phyloP scores from a whole-genome alignment of 768 basidiomycete species.

The Panaeolus cyanescens region DNA sequence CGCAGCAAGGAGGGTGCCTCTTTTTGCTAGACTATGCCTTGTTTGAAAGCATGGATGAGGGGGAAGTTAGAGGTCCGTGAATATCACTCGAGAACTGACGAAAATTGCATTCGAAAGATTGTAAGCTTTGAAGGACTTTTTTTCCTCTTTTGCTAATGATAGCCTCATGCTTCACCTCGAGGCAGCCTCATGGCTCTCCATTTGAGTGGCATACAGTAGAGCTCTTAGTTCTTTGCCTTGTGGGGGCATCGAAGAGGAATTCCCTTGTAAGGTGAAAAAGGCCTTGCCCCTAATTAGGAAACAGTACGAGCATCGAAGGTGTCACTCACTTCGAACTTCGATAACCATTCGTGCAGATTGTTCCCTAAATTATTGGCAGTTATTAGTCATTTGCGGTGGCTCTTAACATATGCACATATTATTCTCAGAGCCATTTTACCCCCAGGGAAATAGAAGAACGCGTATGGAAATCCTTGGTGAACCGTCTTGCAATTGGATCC shows the following conservation, averaged over 20 bases:
- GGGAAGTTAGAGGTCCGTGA: not conserved
- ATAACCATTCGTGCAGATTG: not conserved
- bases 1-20: not conserved
- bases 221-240: not conserved
- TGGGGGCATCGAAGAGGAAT: not conserved
- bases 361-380: not conserved
- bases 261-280: conserved; percentile 1
- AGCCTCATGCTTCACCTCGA: not conserved
- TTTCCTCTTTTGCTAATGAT: not conserved
- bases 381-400: not conserved
- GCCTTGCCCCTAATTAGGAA: not conserved
- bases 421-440: conserved; percentile 3
- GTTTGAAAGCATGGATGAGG: not conserved
- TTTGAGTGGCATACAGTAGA: not conserved
- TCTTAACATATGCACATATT: not conserved
- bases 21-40: not conserved
- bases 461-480: not conserved
- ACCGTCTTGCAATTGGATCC: not conserved
- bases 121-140: not conserved
- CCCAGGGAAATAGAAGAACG: not conserved
- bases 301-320: not conserved
- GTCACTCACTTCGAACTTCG: not conserved
- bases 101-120: not conserved
- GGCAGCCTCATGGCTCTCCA: not conserved
- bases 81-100: not conserved